These are phyloP conservation scores for Cutaneotrichosporon sp. DNA, from an alignment of 1,284 basidiomycete genomes.

Conservation along the genomic window DNA sequence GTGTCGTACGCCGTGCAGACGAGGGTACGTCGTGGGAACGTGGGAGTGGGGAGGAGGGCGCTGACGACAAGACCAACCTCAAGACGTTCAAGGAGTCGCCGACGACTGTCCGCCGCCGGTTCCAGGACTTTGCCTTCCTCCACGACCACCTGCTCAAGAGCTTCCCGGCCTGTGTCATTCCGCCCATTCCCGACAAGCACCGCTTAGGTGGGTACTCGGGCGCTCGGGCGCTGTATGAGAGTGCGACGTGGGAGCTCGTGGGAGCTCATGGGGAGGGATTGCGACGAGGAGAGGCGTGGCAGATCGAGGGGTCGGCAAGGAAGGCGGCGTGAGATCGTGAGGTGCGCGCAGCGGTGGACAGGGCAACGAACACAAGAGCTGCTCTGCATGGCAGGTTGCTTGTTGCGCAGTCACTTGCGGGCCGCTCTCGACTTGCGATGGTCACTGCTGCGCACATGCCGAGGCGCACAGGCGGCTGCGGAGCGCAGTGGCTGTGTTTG, in stretches of 20 bases:
- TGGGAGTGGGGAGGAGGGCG: neutral
- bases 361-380: too few relatives aligned
- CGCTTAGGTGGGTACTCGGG: slow-evolving; percentile 69
- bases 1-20: slow-evolving; percentile 91
- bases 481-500: too few relatives aligned
- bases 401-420: too few relatives aligned
- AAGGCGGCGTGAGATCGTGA: too few relatives aligned
- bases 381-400: too few relatives aligned
- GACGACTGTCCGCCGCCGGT: slow-evolving; percentile 81
- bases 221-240: neutral
- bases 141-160: slow-evolving; percentile 83
- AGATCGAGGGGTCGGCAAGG: too few relatives aligned
- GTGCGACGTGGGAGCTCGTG: neutral
- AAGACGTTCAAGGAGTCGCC: slow-evolving; percentile 50
- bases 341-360: too few relatives aligned
- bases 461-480: too few relatives aligned
- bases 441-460: too few relatives aligned
- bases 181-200: slow-evolving; percentile 95
- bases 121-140: slow-evolving; percentile 96
- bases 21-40: slow-evolving; percentile 58
- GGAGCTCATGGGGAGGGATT: neutral
- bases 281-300: neutral
- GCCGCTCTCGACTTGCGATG: too few relatives aligned
- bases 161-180: slow-evolving; percentile 95
- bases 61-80: slow-evolving; percentile 45